phyloP scores from a whole-genome alignment of 352 stramenopile species.

The Pythium angustatum region DNA sequence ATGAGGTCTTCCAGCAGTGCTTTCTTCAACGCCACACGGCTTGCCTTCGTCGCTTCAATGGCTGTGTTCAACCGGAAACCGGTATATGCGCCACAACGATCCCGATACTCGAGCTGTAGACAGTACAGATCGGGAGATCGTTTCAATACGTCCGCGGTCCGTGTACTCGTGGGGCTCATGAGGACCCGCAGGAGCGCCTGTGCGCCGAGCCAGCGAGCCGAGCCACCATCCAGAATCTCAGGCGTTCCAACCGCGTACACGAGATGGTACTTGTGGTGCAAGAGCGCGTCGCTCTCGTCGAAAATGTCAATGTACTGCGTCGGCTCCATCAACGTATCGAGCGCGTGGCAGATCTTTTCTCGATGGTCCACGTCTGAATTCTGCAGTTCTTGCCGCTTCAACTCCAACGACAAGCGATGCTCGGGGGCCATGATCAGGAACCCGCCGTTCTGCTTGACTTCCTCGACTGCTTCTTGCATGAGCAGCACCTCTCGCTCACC shows the following conservation, averaged over 20 bases:
- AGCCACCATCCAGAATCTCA: constrained; percentile 42
- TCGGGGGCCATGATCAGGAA: constrained; percentile 82
- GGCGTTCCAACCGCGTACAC: constrained; percentile 79
- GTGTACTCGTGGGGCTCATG: not conserved
- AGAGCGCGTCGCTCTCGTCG: constrained; percentile 86
- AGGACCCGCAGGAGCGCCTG: constrained; percentile 47
- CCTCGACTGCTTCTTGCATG: constrained; percentile 40
- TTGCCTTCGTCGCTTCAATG: constrained; percentile 14
- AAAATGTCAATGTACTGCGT: constrained; percentile 78
- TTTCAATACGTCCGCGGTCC: constrained; percentile 38
- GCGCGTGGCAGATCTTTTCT: constrained; percentile 4
- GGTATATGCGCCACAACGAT: constrained; percentile 40
- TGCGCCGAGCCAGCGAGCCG: constrained; percentile 49
- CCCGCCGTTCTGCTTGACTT: constrained; percentile 40
- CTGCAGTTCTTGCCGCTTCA: constrained; percentile 68
- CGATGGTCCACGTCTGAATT: constrained; percentile 3
- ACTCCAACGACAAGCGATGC: constrained; percentile 84
- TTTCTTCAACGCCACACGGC: constrained; percentile 28
- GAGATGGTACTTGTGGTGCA: constrained; percentile 89
- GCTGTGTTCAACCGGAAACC: constrained; percentile 42
- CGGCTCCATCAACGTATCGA: constrained; percentile 46
- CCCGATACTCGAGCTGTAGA: constrained; percentile 32
- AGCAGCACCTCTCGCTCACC: constrained; percentile 26
- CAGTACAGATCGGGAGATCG: constrained; percentile 35
- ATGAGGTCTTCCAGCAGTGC: too few relatives aligned